phyloP scores from a whole-genome alignment of 73 alveolate species.

The Tetrahymena elliotti region DNA sequence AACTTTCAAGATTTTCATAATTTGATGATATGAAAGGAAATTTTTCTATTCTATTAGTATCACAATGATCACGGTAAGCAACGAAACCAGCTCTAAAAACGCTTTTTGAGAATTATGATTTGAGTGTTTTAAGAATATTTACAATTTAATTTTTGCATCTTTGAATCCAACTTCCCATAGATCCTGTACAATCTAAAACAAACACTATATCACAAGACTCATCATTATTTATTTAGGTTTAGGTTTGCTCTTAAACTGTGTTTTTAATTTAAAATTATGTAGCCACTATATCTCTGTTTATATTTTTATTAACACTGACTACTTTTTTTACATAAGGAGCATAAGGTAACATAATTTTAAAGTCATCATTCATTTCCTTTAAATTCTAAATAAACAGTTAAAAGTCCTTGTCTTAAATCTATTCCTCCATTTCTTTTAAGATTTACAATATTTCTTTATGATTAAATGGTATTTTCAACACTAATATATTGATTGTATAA shows the following conservation, averaged over 20 bases:
- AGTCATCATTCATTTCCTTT: background rate
- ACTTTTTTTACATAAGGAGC: background rate
- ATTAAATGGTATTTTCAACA: background rate
- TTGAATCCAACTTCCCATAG: slow-evolving; percentile 55
- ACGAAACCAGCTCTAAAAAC: slow-evolving; percentile 49
- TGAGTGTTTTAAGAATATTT: slow-evolving; percentile 32
- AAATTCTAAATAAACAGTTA: background rate
- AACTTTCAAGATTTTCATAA: background rate
- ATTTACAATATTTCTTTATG: background rate
- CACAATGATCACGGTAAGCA: slow-evolving; percentile 51
- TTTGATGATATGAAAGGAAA: background rate
- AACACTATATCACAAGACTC: slow-evolving; percentile 43
- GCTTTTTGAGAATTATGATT: slow-evolving; percentile 19
- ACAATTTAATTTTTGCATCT: slow-evolving; percentile 27
- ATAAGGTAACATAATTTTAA: background rate
- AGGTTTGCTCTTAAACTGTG: background rate
- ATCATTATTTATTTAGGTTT: background rate
- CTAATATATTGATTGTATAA: background rate
- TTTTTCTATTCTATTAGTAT: background rate
- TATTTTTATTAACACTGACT: background rate
- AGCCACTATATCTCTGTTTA: background rate
- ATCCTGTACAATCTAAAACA: slow-evolving; percentile 61
- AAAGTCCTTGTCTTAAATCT: background rate
- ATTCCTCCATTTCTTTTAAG: background rate
- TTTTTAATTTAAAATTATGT: background rate